Base-by-base conservation (phyloP, 1,284 basidiomycete species). In the Rhodotorula glutinis region DNA sequence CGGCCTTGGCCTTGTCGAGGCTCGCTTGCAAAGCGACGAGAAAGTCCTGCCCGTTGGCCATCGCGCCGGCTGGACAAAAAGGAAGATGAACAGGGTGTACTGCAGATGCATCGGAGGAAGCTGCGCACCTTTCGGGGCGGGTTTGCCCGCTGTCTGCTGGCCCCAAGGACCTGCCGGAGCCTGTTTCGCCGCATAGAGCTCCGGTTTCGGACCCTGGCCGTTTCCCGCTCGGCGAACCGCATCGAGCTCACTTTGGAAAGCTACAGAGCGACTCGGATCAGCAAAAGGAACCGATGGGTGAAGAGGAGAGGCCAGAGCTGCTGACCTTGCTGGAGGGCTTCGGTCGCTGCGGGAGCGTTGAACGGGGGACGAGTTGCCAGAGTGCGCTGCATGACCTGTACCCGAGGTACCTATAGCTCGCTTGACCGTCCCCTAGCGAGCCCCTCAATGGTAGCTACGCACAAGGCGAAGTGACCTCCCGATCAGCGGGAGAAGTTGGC, bases 11-110 rank as follows among this genome's bases (percentile, higher is more conserved):
- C 54, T 66, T 33, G 33, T 62, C 54, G 33, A 63, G 47, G 49
- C 54, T 54, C 23, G 63, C 53, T 1, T 57, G 40, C 33, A 66
- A 51, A 17, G 52, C 19, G 25, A 16, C 16, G n/a, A 59, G 60
- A 10, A 69, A 66, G 33, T 63, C 57, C 38, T 57, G 55, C 4
- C 60, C 63, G 58, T 66, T 64, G 0, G 67, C 67, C 53, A 65
- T 62, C 33, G 56, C 53, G 25, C 67, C 63, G 7, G 43, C 64
- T 62, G 38, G 5, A 4, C n/a, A n/a, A n/a, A n/a, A n/a, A n/a
- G n/a, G n/a, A n/a, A n/a, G n/a, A n/a, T n/a, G n/a, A n/a, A n/a
- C n/a, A n/a, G n/a, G n/a, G n/a, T n/a, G 43, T 44, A 44, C 19
- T 23, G 23, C 7, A 33, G 17, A 38, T 3, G 2, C 25, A 13